Evolutionary conservation across 331 rosid genomes (phyloP).

Genomic region (Erythrophleum ivorense): DNA sequence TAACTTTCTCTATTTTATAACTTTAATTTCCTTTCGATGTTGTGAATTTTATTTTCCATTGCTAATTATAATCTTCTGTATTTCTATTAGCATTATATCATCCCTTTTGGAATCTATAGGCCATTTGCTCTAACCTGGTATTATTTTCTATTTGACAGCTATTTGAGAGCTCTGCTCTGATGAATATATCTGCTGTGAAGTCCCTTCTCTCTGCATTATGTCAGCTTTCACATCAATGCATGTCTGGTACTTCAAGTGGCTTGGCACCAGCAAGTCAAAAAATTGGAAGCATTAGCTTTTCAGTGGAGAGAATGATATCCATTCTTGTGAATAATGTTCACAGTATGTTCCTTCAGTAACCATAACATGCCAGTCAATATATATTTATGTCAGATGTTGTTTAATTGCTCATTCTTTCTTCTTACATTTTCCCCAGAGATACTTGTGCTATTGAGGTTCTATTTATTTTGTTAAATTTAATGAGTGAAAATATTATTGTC

Average conservation of each 20-base stretch:
- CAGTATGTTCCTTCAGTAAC: constrained; percentile 64
- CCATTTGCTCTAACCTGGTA: constrained; percentile 49
- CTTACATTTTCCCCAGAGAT: constrained; percentile 17
- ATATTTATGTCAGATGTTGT: constrained; percentile 31
- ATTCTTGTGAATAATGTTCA: constrained; percentile 91
- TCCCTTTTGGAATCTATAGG: constrained; percentile 18
- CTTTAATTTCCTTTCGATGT: constrained; percentile 12
- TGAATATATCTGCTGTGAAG: constrained; percentile 90
- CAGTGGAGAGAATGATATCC: constrained; percentile 95
- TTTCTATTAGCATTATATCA: constrained; percentile 19
- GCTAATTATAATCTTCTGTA: constrained; percentile 12
- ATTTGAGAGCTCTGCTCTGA: constrained; percentile 95
- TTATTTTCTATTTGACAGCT: constrained; percentile 58
- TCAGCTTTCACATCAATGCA: constrained; percentile 89
- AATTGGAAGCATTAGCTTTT: constrained; percentile 87
- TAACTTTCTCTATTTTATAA: neutral
- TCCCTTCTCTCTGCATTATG: constrained; percentile 92
- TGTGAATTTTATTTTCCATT: constrained; percentile 26
- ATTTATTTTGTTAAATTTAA: constrained; percentile 14
- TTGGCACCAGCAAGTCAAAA: constrained; percentile 80
- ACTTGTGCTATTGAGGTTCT: constrained; percentile 31
- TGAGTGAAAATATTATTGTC: constrained; percentile 18
- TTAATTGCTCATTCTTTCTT: constrained; percentile 22
- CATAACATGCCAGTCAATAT: constrained; percentile 30
- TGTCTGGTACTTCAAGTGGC: constrained; percentile 65